Base-by-base conservation (phyloP, 2,329 filamentous ascomycete species). In the Pseudohalonectria lignicola region DNA sequence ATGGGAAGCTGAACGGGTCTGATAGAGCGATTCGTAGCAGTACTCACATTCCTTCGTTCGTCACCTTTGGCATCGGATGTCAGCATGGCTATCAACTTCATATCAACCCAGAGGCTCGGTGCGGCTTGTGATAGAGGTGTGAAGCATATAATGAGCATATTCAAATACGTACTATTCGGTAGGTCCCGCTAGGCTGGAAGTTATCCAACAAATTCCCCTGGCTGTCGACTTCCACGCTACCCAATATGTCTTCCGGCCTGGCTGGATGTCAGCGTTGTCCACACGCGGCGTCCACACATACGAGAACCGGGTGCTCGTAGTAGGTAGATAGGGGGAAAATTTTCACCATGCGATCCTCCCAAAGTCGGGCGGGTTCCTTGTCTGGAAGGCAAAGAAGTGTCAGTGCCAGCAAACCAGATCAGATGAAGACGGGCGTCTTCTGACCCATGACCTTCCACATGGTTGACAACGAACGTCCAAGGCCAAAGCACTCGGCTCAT, bases 11-110 rank as follows among this genome's bases (percentile, higher is more conserved):
- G 20, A 23, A 28, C 11, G 12, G 18, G 35, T 30, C 12, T 18
- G 32, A 31, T 8, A 30, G 33, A 18, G 6, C 25, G 12, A 9
- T 19, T 18, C 32, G 6, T 33, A 21, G 4, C 9, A 16, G 17
- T 15, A 72, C 76, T 73, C 54, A 80, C 76, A 82, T 76, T 52
- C 78, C 78, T 55, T 80, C 69, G 37, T 76, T 75, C 1, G 77
- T 82, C 37, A 82, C 29, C 36, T 38, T 12, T 26, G 5, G 5
- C 8, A 26, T 26, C 23, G 23, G 12, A 26, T 26, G 12, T 7
- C 8, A 16, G 10, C 25, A 21, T 36, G 16, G 12, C 10, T n/a
- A 5, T 20, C 18, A 19, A 20, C 8, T 20, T 10, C 19, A 34
- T 20, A 5, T 20, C 7, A 23, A 12, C 9, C 10, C 3, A 10